Evolutionary conservation across 352 stramenopile species (phyloP).

Genomic region (Phytophthora litchii): DNA sequence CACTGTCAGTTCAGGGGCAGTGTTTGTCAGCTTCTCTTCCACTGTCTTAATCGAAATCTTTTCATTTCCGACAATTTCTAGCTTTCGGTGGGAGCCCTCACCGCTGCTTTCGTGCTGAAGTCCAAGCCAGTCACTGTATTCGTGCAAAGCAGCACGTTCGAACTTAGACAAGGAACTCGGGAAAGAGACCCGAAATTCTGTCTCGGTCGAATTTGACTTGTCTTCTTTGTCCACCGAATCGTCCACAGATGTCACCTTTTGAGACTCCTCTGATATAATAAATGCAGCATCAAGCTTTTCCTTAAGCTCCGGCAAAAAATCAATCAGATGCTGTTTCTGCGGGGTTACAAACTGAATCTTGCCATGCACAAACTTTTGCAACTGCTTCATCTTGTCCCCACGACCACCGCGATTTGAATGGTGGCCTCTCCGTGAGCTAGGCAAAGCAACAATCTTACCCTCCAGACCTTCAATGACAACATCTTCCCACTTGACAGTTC

Average conservation of each 20-base stretch:
- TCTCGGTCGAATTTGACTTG: conserved; percentile 11
- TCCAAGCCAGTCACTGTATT: conserved; percentile 70
- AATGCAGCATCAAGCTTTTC: conserved; percentile 61
- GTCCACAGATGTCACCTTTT: conserved; percentile 18
- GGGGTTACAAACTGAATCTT: conserved; percentile 48
- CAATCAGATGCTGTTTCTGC: conserved; percentile 53
- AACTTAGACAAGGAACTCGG: conserved; percentile 59
- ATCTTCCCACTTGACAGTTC: conserved; percentile 71
- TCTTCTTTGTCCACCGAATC: conserved; percentile 19
- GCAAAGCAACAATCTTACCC: conserved; percentile 51
- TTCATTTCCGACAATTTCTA: conserved; percentile 42
- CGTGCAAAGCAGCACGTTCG: conserved; percentile 64
- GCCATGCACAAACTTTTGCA: conserved; percentile 43
- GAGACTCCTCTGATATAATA: conserved; percentile 15
- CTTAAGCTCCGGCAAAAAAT: conserved; percentile 68
- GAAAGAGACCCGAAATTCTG: conserved; percentile 49
- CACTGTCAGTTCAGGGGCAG: conserved; percentile 40
- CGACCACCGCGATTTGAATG: conserved; percentile 34
- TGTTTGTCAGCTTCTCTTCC: conserved; percentile 23
- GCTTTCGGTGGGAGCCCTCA: conserved; percentile 43
- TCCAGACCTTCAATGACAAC: conserved; percentile 44
- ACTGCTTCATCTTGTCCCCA: conserved; percentile 37
- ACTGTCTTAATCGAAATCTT: conserved; percentile 32
- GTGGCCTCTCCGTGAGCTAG: conserved; percentile 36
- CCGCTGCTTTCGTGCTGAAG: conserved; percentile 58